phyloP scores from a whole-genome alignment of 2,329 filamentous ascomycete species.

The Cyphellophora europaea region DNA sequence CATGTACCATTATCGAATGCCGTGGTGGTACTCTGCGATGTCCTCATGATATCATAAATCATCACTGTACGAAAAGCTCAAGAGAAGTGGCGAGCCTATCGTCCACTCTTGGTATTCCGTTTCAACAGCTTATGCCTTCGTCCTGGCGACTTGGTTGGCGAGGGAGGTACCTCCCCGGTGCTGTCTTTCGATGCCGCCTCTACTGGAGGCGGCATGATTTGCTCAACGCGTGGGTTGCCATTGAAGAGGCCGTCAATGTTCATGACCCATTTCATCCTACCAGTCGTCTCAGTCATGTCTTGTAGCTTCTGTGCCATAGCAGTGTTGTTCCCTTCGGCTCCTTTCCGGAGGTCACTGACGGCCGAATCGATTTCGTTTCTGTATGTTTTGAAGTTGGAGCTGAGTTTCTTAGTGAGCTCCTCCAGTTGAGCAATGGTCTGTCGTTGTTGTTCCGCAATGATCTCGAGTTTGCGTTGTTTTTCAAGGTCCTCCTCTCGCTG shows the following conservation, averaged over 20 bases:
- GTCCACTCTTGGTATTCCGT: background rate
- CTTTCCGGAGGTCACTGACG: conserved; percentile 21
- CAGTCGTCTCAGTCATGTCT: conserved; percentile 32
- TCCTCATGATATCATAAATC: background rate
- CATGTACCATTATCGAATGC: too few relatives aligned
- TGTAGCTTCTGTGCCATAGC: conserved; percentile 28
- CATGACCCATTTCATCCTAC: conserved; percentile 40
- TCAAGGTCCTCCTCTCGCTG: conserved; percentile 27
- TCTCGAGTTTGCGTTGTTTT: conserved; percentile 31
- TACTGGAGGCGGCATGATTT: background rate
- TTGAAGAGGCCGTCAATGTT: conserved; percentile 29
- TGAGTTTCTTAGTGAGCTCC: conserved; percentile 30
- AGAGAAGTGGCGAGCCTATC: background rate
- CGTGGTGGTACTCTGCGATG: too few relatives aligned
- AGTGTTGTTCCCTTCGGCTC: conserved; percentile 17
- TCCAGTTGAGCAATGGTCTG: conserved; percentile 31
- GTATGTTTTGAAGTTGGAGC: conserved; percentile 31
- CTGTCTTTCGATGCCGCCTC: background rate
- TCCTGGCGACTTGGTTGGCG: background rate
- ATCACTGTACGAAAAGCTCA: background rate
- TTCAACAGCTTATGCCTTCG: background rate
- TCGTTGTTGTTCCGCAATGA: conserved; percentile 36
- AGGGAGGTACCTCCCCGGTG: background rate
- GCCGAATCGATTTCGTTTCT: conserved; percentile 31
- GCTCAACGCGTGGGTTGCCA: conserved; percentile 4